Conservation (phyloP, 768 basidiomycete genomes). For the Lentinula detonsa region DNA sequence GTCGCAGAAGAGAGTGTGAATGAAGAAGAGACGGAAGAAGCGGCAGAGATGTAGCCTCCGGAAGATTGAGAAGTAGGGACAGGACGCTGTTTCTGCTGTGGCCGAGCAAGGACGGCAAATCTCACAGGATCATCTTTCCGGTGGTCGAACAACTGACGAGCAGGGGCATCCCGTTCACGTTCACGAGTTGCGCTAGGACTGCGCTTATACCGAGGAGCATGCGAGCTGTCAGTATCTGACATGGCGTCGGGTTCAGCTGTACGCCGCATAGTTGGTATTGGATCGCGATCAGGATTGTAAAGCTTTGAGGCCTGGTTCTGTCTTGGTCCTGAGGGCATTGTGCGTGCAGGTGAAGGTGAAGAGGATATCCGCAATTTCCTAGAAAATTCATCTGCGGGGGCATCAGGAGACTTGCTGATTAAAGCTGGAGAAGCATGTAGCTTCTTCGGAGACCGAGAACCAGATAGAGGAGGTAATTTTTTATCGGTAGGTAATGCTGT, state of each 20-base stretch:
- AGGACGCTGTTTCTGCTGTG: conserved; percentile 32
- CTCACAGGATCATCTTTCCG: conserved; percentile 87
- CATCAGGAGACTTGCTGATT: conserved; percentile 32
- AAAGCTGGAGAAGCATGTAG: conserved; percentile 27
- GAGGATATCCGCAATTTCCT: conserved; percentile 62
- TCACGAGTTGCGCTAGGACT: conserved; percentile 22
- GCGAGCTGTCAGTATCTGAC: conserved; percentile 55
- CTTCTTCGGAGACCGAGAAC: conserved; percentile 20
- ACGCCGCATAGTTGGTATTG: conserved; percentile 47
- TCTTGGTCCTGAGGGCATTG: conserved; percentile 24
- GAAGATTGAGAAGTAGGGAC: conserved; percentile 55
- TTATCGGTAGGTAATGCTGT: conserved; percentile 15
- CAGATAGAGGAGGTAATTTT: conserved; percentile 21
- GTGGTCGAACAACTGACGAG: conserved; percentile 79
- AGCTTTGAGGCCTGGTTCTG: conserved; percentile 40
- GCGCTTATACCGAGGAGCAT: conserved; percentile 26
- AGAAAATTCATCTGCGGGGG: conserved; percentile 70
- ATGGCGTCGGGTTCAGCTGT: conserved; percentile 61
- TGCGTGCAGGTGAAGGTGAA: conserved; percentile 33
- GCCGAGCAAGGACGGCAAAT: conserved; percentile 63
- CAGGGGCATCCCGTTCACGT: conserved; percentile 23
- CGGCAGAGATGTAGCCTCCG: conserved; percentile 65
- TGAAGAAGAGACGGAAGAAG: conserved; percentile 57
- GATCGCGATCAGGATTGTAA: conserved; percentile 69
- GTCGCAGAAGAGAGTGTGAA: conserved; percentile 79